phyloP scores from a whole-genome alignment of 371 early-diverging fungal genomes.

The Haplosporangium sp. region DNA sequence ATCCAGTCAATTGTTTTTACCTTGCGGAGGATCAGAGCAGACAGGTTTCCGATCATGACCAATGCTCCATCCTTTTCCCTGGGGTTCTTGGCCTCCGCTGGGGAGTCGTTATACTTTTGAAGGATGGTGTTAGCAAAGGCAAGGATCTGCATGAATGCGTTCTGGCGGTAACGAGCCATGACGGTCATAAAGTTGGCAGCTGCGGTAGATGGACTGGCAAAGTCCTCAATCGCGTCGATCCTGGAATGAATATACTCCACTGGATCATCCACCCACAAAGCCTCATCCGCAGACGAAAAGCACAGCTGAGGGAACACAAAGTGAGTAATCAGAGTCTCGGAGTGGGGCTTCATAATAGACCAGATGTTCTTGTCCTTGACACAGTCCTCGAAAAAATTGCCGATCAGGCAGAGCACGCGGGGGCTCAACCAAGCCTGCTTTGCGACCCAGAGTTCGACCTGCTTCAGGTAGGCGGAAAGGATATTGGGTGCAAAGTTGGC shows the following conservation, averaged over 20 bases:
- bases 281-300: constrained; percentile 84
- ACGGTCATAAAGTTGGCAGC: constrained; percentile 78
- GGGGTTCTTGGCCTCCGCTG: constrained; percentile 78
- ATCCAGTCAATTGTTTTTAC: constrained; percentile 68
- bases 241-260: constrained; percentile 87
- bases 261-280: constrained; percentile 91
- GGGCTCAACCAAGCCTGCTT: constrained; percentile 74
- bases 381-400: constrained; percentile 70
- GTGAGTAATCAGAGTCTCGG: constrained; percentile 78
- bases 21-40: constrained; percentile 69
- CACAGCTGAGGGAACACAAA: constrained; percentile 93
- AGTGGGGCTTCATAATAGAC: constrained; percentile 87
- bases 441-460: constrained; percentile 78
- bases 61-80: constrained; percentile 90
- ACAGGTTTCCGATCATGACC: constrained; percentile 79
- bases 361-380: constrained; percentile 90
- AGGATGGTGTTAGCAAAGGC: constrained; percentile 79
- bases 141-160: constrained; percentile 83
- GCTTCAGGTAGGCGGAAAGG: constrained; percentile 79
- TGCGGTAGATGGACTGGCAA: constrained; percentile 76
- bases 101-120: constrained; percentile 67
- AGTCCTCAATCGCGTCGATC: constrained; percentile 82
- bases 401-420: constrained; percentile 61
- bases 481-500: constrained; percentile 90
- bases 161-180: constrained; percentile 78